Evolutionary conservation across 2,329 filamentous ascomycete genomes (phyloP).

Genomic region (Biscogniauxia marginata): DNA sequence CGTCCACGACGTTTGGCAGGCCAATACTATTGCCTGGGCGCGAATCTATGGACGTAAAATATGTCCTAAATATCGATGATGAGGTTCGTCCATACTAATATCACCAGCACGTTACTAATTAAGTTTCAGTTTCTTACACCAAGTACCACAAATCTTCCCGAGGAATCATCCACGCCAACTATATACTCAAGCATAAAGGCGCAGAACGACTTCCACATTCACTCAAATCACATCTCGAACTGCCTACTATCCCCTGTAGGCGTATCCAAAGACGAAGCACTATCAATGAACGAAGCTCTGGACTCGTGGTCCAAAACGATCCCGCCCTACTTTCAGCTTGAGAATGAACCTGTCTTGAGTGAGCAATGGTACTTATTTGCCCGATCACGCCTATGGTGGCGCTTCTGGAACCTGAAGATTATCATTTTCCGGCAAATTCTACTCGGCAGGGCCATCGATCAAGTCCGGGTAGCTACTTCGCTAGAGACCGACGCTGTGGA

Average conservation of each 20-base stretch:
- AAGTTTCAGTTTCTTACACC: slow-evolving; percentile 22
- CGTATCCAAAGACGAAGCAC: slow-evolving; percentile 25
- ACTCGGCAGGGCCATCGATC: slow-evolving; percentile 25
- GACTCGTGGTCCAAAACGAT: slow-evolving; percentile 28
- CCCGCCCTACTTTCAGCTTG: slow-evolving; percentile 26
- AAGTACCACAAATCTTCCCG: slow-evolving; percentile 21
- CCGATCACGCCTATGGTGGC: slow-evolving; percentile 32
- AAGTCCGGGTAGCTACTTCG: slow-evolving; percentile 8
- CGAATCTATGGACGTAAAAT: slow-evolving; percentile 31
- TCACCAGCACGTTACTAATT: not conserved
- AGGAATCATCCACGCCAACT: slow-evolving; percentile 23
- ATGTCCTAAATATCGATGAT: slow-evolving; percentile 31
- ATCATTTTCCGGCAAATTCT: slow-evolving; percentile 32
- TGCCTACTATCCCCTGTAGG: slow-evolving; percentile 26
- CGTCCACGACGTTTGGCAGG: slow-evolving; percentile 39
- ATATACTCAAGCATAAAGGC: slow-evolving; percentile 30
- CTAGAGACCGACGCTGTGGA: slow-evolving; percentile 17
- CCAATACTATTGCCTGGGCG: slow-evolving; percentile 28
- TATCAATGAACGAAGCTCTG: slow-evolving; percentile 24
- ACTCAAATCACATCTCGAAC: slow-evolving; percentile 34
- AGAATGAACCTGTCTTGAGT: slow-evolving; percentile 9
- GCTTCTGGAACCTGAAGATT: slow-evolving; percentile 34
- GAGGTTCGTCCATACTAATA: slow-evolving; percentile 12
- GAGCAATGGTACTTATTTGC: slow-evolving; percentile 28
- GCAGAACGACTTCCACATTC: slow-evolving; percentile 32